A percentile compares a stretch with the other conserved stretches of the same genome.
Conservation (phyloP, 805 yeast species). For the Ascoidea asiatica region DNA sequence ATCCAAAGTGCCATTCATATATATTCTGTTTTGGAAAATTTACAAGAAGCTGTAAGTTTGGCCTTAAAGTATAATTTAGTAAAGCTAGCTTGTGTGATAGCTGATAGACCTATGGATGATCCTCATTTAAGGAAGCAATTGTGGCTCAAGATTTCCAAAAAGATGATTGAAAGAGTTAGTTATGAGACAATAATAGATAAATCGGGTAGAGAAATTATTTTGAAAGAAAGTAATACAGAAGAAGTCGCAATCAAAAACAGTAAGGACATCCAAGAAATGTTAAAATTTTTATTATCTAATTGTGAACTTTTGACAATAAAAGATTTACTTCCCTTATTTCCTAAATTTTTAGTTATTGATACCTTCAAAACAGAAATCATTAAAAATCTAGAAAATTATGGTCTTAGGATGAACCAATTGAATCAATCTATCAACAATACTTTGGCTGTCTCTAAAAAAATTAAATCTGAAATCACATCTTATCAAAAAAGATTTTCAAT, state of each 20-base stretch:
- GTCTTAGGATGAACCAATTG: constrained; percentile 47
- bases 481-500: constrained; percentile 44
- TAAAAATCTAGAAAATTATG: constrained; percentile 61
- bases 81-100: constrained; percentile 43
- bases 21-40: constrained; percentile 58
- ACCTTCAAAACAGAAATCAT: constrained; percentile 77
- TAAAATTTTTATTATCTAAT: constrained; percentile 25
- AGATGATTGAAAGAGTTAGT: constrained; percentile 22
- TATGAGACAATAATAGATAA: constrained; percentile 13
- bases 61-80: constrained; percentile 51
- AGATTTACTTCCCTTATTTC: constrained; percentile 74
- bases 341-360: constrained; percentile 71
- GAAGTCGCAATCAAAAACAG: constrained; percentile 17
- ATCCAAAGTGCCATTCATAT: constrained; percentile 58
- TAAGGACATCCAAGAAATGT: constrained; percentile 17
- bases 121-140: constrained; percentile 47
- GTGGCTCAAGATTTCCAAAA: constrained; percentile 56
- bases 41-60: constrained; percentile 68
- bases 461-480: constrained; percentile 43
- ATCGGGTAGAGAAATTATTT: constrained; percentile 3
- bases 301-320: constrained; percentile 50
- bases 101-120: constrained; percentile 39
- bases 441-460: constrained; percentile 33
- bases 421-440: constrained; percentile 70
- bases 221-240: constrained; percentile 12